A percentile compares a stretch with the other conserved stretches of the same genome.
Evolutionary conservation across 805 yeast genomes (phyloP).

Genomic region (Candida railenensis): DNA sequence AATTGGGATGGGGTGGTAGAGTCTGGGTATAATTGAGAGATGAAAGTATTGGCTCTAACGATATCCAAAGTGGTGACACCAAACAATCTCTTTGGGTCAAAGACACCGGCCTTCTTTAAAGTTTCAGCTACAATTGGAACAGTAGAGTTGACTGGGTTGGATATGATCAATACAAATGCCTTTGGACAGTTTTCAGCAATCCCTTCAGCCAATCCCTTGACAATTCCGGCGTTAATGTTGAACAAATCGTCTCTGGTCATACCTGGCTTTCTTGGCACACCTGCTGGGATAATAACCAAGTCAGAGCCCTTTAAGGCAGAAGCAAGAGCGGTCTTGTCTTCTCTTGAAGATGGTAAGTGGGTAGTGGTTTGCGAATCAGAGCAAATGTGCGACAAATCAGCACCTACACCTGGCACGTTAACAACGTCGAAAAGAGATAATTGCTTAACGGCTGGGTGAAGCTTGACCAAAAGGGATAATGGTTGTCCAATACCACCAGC

Average conservation of each 20-base stretch:
- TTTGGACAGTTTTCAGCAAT: slow-evolving; percentile 71
- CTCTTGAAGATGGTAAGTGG: slow-evolving; percentile 56
- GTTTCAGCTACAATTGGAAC: slow-evolving; percentile 87
- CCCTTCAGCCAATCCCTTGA: slow-evolving; percentile 69
- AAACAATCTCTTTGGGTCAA: slow-evolving; percentile 69
- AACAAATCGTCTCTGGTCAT: slow-evolving; percentile 91
- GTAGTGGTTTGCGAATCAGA: slow-evolving; percentile 61
- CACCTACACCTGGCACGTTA: slow-evolving; percentile 81
- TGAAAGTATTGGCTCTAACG: slow-evolving; percentile 83
- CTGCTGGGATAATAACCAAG: slow-evolving; percentile 71
- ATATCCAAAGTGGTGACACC: slow-evolving; percentile 90
- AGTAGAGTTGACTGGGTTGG: slow-evolving; percentile 93
- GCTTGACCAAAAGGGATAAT: slow-evolving; percentile 73
- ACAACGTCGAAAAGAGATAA: slow-evolving; percentile 84
- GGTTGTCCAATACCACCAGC: slow-evolving; percentile 97
- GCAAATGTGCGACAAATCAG: slow-evolving; percentile 83
- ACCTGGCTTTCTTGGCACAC: slow-evolving; percentile 92
- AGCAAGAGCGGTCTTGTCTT: slow-evolving; percentile 46
- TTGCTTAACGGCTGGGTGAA: slow-evolving; percentile 60
- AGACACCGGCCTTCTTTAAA: slow-evolving; percentile 63
- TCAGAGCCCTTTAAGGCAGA: slow-evolving; percentile 45
- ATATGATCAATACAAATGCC: slow-evolving; percentile 78
- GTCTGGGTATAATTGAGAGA: slow-evolving; percentile 52
- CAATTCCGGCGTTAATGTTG: slow-evolving; percentile 80
- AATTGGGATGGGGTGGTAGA: slow-evolving; percentile 50